A percentile compares a stretch with the other conserved stretches of the same genome.
These are phyloP conservation scores for Bacterosira constricta DNA, from an alignment of 108 stramenopile species.

Conservation along the genomic window DNA sequence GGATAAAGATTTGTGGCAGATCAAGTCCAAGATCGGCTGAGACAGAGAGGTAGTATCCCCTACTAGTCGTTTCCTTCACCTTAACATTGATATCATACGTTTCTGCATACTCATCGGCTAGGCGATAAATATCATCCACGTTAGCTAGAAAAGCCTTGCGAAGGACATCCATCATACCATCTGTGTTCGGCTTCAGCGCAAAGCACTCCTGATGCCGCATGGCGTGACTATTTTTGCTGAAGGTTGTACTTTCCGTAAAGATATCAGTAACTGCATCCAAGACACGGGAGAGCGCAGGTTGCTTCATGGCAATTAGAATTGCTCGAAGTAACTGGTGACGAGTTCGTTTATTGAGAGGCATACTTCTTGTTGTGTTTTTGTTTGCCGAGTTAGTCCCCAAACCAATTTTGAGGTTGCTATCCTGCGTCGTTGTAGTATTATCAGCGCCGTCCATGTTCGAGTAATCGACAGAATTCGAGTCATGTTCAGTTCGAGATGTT, in stretches of 20 bases:
- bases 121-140: conserved; percentile 89
- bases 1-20: conserved; percentile 80
- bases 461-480: conserved; percentile 16
- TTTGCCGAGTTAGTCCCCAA: conserved; percentile 51
- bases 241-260: conserved; percentile 80
- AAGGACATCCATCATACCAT: conserved; percentile 86
- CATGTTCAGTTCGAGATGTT: conserved; percentile 24
- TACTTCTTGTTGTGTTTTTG: conserved; percentile 4
- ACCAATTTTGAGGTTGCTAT: conserved; percentile 73
- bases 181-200: conserved; percentile 81
- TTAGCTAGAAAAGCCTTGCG: conserved; percentile 86
- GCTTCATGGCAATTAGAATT: conserved; percentile 70
- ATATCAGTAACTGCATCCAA: conserved; percentile 61
- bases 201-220: conserved; percentile 93
- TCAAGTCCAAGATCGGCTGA: conserved; percentile 59
- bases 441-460: conserved; percentile 41
- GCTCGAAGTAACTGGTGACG: conserved; percentile 78
- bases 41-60: conserved; percentile 84
- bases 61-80: conserved; percentile 68
- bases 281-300: conserved; percentile 71
- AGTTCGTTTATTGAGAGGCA: conserved; percentile 12
- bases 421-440: conserved; percentile 32
- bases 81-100: conserved; percentile 73
- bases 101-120: conserved; percentile 88
- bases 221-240: conserved; percentile 74